These are phyloP conservation scores for Pythium utonaiense DNA, from an alignment of 352 stramenopile species.

Conservation along the genomic window DNA sequence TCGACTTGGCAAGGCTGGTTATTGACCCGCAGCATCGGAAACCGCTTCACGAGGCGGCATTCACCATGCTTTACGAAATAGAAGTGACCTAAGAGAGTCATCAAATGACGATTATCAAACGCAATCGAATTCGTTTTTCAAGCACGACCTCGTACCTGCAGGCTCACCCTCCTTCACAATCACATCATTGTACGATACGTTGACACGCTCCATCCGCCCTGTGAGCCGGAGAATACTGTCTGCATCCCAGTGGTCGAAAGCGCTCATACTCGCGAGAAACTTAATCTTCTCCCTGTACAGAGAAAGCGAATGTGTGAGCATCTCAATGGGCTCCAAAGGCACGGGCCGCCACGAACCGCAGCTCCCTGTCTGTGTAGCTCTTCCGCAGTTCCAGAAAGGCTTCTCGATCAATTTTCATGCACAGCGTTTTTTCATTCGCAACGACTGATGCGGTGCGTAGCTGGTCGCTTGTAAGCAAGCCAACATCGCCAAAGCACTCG, in stretches of 20 bases:
- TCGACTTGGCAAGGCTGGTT: slow-evolving; percentile 47
- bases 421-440: slow-evolving; percentile 57
- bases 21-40: slow-evolving; percentile 15
- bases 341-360: slow-evolving; percentile 33
- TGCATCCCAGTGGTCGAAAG: slow-evolving; percentile 62
- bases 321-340: background rate
- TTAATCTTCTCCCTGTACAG: slow-evolving; percentile 52
- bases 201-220: slow-evolving; percentile 57
- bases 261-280: slow-evolving; percentile 41
- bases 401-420: slow-evolving; percentile 69
- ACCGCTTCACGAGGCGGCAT: slow-evolving; percentile 59
- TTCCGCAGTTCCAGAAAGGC: slow-evolving; percentile 59
- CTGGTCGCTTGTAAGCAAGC: slow-evolving; percentile 50
- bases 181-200: slow-evolving; percentile 64
- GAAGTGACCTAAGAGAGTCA: slow-evolving; percentile 34
- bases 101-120: background rate
- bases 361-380: slow-evolving; percentile 48
- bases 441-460: slow-evolving; percentile 64
- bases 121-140: background rate
- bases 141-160: slow-evolving; percentile 33
- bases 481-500: slow-evolving; percentile 73
- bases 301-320: background rate
- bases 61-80: slow-evolving; percentile 68
- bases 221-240: slow-evolving; percentile 54
- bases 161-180: slow-evolving; percentile 49